phyloP scores from a whole-genome alignment of 441 rosid genomes.

The Pelargonium australe region DNA sequence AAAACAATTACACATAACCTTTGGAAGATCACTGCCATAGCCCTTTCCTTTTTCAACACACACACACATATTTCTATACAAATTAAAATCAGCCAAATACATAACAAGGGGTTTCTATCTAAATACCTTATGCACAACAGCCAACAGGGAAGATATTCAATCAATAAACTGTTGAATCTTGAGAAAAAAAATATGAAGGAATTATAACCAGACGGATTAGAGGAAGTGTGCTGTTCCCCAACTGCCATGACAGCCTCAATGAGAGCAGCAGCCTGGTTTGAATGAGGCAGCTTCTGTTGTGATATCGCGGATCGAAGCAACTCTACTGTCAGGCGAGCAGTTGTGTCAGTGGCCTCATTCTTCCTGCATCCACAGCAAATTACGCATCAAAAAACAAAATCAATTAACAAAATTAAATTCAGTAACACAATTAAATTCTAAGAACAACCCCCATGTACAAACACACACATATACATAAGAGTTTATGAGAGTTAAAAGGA shows the following conservation, averaged over 20 bases:
- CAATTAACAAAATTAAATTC: not conserved
- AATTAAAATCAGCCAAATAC: not conserved
- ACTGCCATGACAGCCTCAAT: constrained; percentile 14
- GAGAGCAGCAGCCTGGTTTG: constrained; percentile 9
- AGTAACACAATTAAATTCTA: not conserved
- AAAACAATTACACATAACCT: not conserved
- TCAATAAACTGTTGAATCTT: not conserved
- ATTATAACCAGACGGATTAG: not conserved
- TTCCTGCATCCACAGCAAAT: constrained; percentile 11
- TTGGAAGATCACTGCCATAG: not conserved
- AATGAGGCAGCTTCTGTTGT: constrained; percentile 9
- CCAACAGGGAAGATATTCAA: not conserved
- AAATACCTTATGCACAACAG: not conserved
- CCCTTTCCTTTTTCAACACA: not conserved
- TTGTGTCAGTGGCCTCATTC: constrained; percentile 15
- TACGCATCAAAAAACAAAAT: not conserved
- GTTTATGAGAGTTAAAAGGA: no score
- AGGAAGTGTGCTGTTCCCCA: constrained; percentile 15
- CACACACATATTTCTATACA: not conserved
- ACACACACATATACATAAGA: no score
- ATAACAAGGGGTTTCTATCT: no score
- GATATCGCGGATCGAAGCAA: constrained; percentile 19
- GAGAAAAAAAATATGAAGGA: not conserved
- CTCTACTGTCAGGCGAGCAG: constrained; percentile 15
- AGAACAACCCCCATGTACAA: not conserved